Conservation (phyloP, 169 alveolate species). For the Plasmodium relictum region DNA sequence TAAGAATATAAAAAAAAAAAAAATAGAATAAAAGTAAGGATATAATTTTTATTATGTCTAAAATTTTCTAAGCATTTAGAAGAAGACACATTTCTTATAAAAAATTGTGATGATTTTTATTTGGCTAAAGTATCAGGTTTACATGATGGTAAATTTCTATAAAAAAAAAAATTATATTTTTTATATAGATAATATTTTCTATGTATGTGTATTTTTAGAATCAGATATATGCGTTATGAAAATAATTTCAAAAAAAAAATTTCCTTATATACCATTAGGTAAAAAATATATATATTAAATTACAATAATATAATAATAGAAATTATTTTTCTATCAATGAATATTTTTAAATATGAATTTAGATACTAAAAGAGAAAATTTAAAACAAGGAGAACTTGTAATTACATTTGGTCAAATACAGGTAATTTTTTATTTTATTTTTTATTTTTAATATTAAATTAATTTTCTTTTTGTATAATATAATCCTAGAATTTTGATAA, state of each 20-base stretch:
- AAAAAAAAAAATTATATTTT: not conserved
- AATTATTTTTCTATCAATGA: not conserved
- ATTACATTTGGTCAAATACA: conserved; percentile 74
- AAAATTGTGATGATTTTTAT: conserved; percentile 50
- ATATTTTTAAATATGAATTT: not conserved
- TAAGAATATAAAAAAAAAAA: conserved; percentile 4
- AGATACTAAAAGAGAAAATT: conserved; percentile 35
- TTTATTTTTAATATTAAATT: not conserved
- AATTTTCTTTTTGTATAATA: not conserved
- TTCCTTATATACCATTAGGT: conserved; percentile 47
- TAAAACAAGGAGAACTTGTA: conserved; percentile 59
- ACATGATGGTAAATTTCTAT: conserved; percentile 42
- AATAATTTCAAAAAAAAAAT: conserved; percentile 31
- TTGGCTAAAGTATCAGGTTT: conserved; percentile 40
- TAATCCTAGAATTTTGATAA: conserved; percentile 40
- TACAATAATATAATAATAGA: not conserved
- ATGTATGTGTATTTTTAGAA: conserved; percentile 8
- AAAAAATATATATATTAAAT: conserved; percentile 3
- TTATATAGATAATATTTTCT: not conserved
- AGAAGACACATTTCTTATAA: conserved; percentile 53
- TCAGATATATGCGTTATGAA: conserved; percentile 72
- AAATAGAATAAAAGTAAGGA: not conserved
- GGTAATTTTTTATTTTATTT: conserved; percentile 20
- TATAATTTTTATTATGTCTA: no score
- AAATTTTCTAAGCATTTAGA: not conserved